Percentiles rank a stretch among this genome's conserved stretches.
phyloP scores from a whole-genome alignment of 148 eudicot species.

The Rhododendron ovatum region DNA sequence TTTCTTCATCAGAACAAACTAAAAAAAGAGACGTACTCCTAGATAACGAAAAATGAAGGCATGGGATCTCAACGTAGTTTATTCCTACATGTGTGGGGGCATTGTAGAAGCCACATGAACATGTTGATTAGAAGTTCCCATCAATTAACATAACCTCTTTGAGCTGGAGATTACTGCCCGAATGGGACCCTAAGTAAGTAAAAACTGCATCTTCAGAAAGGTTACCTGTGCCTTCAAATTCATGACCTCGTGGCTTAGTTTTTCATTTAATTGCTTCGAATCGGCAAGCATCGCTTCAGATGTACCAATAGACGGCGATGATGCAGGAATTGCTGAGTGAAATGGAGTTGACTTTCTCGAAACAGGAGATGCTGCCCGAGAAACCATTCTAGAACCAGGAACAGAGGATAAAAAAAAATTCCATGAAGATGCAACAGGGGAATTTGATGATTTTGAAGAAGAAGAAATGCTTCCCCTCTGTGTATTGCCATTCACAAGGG shows the following conservation, averaged over 20 bases:
- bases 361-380: constrained; percentile 66
- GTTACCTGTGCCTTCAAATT: constrained; percentile 68
- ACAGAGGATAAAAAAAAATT: constrained; percentile 50
- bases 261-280: constrained; percentile 36
- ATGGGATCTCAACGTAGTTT: not conserved
- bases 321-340: constrained; percentile 27
- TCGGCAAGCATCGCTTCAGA: constrained; percentile 34
- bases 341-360: constrained; percentile 34
- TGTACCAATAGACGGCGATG: constrained; percentile 23
- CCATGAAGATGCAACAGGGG: constrained; percentile 32
- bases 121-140: not conserved
- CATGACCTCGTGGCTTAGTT: constrained; percentile 45
- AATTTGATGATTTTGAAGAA: constrained; percentile 30
- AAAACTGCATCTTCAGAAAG: not conserved
- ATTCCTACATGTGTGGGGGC: not conserved
- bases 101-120: constrained; percentile 6
- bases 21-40: not conserved
- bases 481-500: constrained; percentile 28
- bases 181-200: not conserved
- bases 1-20: not conserved
- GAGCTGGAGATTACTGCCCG: not conserved
- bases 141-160: not conserved
- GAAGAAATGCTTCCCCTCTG: constrained; percentile 35
- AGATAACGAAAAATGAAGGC: not conserved
- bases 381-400: constrained; percentile 58